A percentile compares a stretch with the other conserved stretches of the same genome.
Evolutionary conservation across 2,329 filamentous ascomycete species (phyloP).

Genomic region (Penicillium digitatum): DNA sequence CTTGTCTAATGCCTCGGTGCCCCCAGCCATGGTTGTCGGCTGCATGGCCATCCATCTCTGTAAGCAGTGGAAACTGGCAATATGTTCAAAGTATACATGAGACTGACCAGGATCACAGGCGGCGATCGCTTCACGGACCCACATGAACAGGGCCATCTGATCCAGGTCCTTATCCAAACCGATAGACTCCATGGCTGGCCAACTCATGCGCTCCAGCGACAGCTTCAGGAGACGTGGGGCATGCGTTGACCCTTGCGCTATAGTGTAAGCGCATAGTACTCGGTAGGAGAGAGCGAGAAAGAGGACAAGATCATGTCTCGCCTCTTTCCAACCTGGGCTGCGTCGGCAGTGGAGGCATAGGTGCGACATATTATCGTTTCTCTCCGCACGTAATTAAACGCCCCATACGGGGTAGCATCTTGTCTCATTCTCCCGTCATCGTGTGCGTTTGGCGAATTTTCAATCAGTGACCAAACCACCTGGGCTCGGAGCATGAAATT

Average conservation of each 20-base stretch:
- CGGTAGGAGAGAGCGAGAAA: background rate
- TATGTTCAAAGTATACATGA: background rate
- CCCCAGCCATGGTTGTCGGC: slow-evolving; percentile 25
- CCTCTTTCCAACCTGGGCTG: background rate
- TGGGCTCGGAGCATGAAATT: background rate
- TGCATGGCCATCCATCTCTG: slow-evolving; percentile 24
- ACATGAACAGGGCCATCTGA: slow-evolving; percentile 21
- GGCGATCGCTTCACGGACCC: slow-evolving; percentile 24
- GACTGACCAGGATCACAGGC: slow-evolving; percentile 14
- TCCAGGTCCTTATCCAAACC: slow-evolving; percentile 21
- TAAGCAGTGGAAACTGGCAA: slow-evolving; percentile 1
- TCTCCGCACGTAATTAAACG: background rate
- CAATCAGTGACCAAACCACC: background rate
- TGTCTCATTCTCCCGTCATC: background rate
- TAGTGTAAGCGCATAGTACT: background rate
- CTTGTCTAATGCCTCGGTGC: slow-evolving; percentile 20
- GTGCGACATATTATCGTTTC: background rate
- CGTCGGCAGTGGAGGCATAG: background rate
- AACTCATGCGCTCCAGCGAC: slow-evolving; percentile 18
- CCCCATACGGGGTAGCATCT: background rate
- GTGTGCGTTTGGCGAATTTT: background rate
- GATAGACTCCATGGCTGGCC: slow-evolving; percentile 21
- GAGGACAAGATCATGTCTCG: background rate
- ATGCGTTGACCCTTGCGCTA: background rate
- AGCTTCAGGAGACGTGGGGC: slow-evolving; percentile 21